Evolutionary conservation across 176 grass and related monocot genomes (phyloP).

Genomic region (Juncus inflexus): DNA sequence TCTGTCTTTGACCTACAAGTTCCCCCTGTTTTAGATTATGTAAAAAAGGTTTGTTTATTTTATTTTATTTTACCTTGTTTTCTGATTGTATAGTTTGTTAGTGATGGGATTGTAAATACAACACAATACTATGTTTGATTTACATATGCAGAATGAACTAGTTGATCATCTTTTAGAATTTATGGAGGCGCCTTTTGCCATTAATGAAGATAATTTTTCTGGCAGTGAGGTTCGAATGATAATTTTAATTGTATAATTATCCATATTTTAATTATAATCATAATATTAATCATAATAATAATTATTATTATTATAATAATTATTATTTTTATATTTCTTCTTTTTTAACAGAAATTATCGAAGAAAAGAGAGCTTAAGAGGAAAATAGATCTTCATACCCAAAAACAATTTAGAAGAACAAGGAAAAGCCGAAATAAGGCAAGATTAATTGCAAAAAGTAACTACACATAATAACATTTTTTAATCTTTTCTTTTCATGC

Average conservation of each 20-base stretch:
- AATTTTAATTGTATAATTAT: neutral
- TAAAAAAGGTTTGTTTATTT: conserved; percentile 17
- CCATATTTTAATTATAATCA: neutral
- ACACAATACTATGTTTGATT: neutral
- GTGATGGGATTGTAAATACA: neutral
- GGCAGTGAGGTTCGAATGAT: conserved; percentile 3
- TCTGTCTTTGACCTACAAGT: conserved; percentile 32
- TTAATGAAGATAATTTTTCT: conserved; percentile 16
- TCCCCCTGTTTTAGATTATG: conserved; percentile 21
- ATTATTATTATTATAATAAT: conserved; percentile 1
- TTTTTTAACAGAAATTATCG: neutral
- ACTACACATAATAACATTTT: neutral
- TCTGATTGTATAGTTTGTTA: conserved; percentile 5
- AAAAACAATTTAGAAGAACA: too few species aligned
- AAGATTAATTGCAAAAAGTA: too few species aligned
- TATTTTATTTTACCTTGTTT: neutral
- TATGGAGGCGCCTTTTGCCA: conserved; percentile 40
- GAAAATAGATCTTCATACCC: too few species aligned
- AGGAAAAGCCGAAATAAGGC: too few species aligned
- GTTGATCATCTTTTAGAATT: conserved; percentile 37
- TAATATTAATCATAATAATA: neutral
- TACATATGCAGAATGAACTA: conserved; percentile 22
- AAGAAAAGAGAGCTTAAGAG: conserved; percentile 31
- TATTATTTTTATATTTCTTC: neutral
- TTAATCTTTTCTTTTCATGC: neutral